Percentiles rank a stretch among this genome's conserved stretches.
phyloP scores from a whole-genome alignment of 73 alveolate genomes.

The Paramecium bursaria region DNA sequence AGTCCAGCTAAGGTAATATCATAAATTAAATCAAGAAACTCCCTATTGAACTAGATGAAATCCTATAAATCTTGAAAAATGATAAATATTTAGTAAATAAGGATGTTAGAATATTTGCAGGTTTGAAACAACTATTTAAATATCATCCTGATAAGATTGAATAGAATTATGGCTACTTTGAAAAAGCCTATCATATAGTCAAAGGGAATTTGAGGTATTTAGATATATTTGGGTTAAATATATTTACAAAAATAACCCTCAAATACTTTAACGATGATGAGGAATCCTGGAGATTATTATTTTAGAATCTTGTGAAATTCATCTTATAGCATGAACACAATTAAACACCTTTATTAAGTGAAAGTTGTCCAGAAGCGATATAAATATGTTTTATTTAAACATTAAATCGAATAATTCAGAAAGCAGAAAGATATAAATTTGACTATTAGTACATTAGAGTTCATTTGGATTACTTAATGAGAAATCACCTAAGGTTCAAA shows the following conservation, averaged over 20 bases:
- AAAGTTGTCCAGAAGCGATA: conserved; percentile 16
- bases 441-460: not conserved
- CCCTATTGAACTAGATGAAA: conserved; percentile 1
- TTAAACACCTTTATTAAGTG: conserved; percentile 50
- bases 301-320: conserved; percentile 8
- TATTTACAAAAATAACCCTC: conserved; percentile 11
- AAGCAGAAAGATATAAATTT: conserved; percentile 9
- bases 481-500: conserved; percentile 55
- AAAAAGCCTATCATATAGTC: conserved; percentile 20
- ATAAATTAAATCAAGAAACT: not conserved
- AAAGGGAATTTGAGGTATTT: conserved; percentile 33
- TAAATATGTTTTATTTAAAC: conserved; percentile 5
- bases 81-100: not conserved
- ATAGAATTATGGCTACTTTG: conserved; percentile 29
- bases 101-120: conserved; percentile 28
- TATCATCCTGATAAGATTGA: conserved; percentile 49
- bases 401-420: conserved; percentile 1
- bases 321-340: conserved; percentile 18
- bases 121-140: conserved; percentile 19
- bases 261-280: conserved; percentile 7
- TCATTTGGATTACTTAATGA: conserved; percentile 36
- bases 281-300: conserved; percentile 25
- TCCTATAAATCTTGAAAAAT: conserved; percentile 13
- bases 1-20: not conserved
- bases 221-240: conserved; percentile 28